A percentile compares a stretch with the other conserved stretches of the same genome.
These are phyloP conservation scores for Leishmania aethiopica DNA, from an alignment of 208 protist genomes.

Conservation along the genomic window DNA sequence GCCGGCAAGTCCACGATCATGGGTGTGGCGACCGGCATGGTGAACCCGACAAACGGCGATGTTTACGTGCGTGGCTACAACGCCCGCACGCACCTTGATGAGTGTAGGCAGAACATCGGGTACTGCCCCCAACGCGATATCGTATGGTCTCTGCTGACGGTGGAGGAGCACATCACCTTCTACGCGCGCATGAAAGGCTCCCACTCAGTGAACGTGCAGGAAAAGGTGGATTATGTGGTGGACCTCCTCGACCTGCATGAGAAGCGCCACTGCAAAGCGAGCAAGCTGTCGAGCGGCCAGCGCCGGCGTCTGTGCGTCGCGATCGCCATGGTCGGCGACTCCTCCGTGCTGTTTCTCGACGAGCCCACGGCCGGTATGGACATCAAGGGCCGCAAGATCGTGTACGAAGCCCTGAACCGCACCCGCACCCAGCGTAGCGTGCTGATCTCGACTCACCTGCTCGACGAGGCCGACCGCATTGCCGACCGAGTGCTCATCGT, in stretches of 20 bases:
- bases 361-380: conserved; percentile 94
- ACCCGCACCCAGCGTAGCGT: conserved; percentile 55
- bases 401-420: conserved; percentile 76
- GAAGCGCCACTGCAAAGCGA: conserved; percentile 53
- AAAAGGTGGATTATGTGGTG: conserved; percentile 52
- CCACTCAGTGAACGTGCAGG: conserved; percentile 42
- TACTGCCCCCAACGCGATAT: conserved; percentile 95
- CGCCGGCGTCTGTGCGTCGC: conserved; percentile 82
- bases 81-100: conserved; percentile 48
- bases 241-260: conserved; percentile 59
- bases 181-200: conserved; percentile 92
- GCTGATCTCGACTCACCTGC: conserved; percentile 89
- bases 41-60: conserved; percentile 61
- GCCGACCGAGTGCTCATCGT: conserved; percentile 94
- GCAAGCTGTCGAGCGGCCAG: conserved; percentile 78
- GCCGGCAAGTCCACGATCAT: conserved; percentile 87
- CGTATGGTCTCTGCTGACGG: conserved; percentile 90
- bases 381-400: conserved; percentile 56
- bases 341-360: conserved; percentile 83
- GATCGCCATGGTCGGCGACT: conserved; percentile 85
- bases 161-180: conserved; percentile 92
- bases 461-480: conserved; percentile 97
- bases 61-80: conserved; percentile 68
- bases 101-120: conserved; percentile 85
- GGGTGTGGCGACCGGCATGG: conserved; percentile 75